Conservation (phyloP, 805 yeast species). For the Yueomyces sinensis region DNA sequence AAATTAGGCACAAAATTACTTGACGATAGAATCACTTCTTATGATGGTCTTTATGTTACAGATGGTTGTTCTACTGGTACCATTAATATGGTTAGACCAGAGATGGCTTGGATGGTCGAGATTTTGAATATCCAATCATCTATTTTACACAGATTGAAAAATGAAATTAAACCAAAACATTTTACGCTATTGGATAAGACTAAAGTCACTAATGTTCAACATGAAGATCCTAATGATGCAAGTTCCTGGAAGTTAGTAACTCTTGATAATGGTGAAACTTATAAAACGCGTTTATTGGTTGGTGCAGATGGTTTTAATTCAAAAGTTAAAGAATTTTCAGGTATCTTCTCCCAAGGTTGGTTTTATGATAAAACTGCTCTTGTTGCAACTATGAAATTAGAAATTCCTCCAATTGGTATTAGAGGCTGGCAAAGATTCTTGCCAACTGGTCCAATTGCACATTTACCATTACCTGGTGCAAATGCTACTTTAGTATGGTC, state of each 20-base stretch:
- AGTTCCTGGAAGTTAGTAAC: slow-evolving; percentile 68
- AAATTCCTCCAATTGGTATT: slow-evolving; percentile 56
- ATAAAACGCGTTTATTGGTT: slow-evolving; percentile 62
- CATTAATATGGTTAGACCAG: slow-evolving; percentile 54
- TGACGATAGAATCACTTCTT: slow-evolving; percentile 61
- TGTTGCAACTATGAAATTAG: slow-evolving; percentile 77
- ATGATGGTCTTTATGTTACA: slow-evolving; percentile 72
- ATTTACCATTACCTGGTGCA: slow-evolving; percentile 76
- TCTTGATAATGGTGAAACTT: slow-evolving; percentile 47
- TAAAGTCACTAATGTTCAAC: slow-evolving; percentile 45
- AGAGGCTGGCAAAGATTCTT: slow-evolving; percentile 87
- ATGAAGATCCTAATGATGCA: slow-evolving; percentile 20
- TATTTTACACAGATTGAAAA: slow-evolving; percentile 40
- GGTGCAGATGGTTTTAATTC: slow-evolving; percentile 97
- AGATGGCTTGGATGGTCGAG: slow-evolving; percentile 76
- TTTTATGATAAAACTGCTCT: slow-evolving; percentile 75
- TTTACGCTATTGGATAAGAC: slow-evolving; percentile 47
- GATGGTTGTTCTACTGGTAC: slow-evolving; percentile 67
- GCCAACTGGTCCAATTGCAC: slow-evolving; percentile 85
- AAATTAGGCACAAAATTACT: slow-evolving; percentile 72
- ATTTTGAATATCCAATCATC: slow-evolving; percentile 73
- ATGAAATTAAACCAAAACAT: slow-evolving; percentile 26
- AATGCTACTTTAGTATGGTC: slow-evolving; percentile 94
- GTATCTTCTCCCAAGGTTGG: slow-evolving; percentile 87
- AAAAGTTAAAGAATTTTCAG: slow-evolving; percentile 74